Evolutionary conservation across 2,329 filamentous ascomycete species (phyloP), one percentile per base, ranked within the genome.

Genomic region (Aspergillus tubingensis): DNA sequence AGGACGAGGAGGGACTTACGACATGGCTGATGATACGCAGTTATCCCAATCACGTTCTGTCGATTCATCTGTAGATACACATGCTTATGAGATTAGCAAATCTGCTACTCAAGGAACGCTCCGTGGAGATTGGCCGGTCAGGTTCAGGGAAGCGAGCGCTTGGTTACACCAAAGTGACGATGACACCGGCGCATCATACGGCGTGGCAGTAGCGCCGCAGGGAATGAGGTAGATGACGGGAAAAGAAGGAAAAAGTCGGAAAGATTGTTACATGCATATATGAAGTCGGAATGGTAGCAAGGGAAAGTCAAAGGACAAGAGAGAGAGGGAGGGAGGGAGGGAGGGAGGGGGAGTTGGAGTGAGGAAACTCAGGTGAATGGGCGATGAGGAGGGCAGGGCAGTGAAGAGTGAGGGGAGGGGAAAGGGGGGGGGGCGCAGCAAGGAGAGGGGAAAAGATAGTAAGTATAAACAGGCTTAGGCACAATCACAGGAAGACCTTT

Each of bases 21-120:
- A 76, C 75, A 77, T 77, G 65, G 67, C 75, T 70, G 71, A 72
- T 62, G 68, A 71, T 67, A 70, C 65, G 64, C 64, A 67, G 62
- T 67, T 62, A 68, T 69, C 66, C 68, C 72, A 73, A 74, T 72
- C 74, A 73, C 69, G 66, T 67, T 66, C 66, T 64, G 69, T 62
- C 67, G 68, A 71, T 70, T 75, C 74, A 76, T 76, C 74, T 76
- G 74, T 72, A 73, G 67, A 71, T 74, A 72, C 72, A 76, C 65
- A 69, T 70, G 67, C 68, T 69, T 70, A 67, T 65, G 67, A 69
- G 67, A 68, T 73, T 72, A 74, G 73, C 68, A 70, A 68, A 68
- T 66, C 70, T 70, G 72, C 68, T 71, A 71, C 69, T 69, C 66
- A 67, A 68, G 53, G 65, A 63, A 62, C 55, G 60, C 67, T 65